Evolutionary conservation across 202 grass and related monocot species (phyloP).

Genomic region (Cymbopogon flexuosus): DNA sequence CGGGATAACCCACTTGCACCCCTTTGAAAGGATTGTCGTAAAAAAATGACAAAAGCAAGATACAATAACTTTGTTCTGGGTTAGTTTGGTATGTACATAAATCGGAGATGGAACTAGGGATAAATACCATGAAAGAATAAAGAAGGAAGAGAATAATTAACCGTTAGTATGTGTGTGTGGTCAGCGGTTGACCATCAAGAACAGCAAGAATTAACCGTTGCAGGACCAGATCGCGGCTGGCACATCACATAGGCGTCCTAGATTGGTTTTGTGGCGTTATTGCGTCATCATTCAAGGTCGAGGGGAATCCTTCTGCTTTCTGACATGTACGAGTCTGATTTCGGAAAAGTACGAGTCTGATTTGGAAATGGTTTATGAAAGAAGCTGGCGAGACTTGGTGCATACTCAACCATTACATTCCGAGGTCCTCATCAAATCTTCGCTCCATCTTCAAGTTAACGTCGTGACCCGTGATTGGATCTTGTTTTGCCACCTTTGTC

Average conservation of each 20-base stretch:
- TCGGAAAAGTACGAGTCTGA: too few species aligned
- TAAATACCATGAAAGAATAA: too few species aligned
- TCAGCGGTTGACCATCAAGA: background rate
- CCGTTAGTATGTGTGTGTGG: background rate
- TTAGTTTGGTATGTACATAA: too few species aligned
- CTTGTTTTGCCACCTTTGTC: background rate
- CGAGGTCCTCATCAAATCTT: background rate
- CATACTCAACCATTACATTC: background rate
- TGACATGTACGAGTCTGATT: too few species aligned
- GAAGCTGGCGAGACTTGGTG: background rate
- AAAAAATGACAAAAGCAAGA: background rate
- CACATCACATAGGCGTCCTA: background rate
- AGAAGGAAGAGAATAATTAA: too few species aligned
- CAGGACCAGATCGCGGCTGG: background rate
- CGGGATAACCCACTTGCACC: too few species aligned
- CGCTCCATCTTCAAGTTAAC: background rate
- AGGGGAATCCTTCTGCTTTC: background rate
- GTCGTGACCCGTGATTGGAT: background rate
- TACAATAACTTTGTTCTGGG: background rate
- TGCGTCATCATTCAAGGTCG: background rate
- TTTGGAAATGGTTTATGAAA: background rate
- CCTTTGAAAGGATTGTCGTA: background rate
- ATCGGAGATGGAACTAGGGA: too few species aligned
- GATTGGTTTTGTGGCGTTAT: background rate
- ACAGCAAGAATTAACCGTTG: background rate